phyloP scores from a whole-genome alignment of 1,284 basidiomycete genomes.

The Cystobasidium sp. region DNA sequence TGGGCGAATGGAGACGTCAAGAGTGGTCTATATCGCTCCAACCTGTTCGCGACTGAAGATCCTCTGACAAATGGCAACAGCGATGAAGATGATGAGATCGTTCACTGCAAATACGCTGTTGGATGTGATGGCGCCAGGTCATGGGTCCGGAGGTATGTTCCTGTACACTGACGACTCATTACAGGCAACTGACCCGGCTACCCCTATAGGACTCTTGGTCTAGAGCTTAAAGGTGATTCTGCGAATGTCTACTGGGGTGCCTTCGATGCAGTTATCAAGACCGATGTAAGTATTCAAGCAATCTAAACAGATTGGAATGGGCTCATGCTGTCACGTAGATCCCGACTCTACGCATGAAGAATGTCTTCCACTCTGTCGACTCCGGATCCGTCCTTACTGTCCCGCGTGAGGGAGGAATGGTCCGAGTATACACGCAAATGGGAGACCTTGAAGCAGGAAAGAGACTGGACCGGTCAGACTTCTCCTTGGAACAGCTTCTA shows the following conservation, averaged over 20 bases:
- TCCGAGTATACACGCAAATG: slow-evolving; percentile 51
- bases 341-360: slow-evolving; percentile 50
- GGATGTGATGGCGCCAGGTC: slow-evolving; percentile 57
- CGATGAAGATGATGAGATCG: slow-evolving; percentile 46
- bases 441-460: slow-evolving; percentile 38
- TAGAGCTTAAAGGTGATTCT: slow-evolving; percentile 55
- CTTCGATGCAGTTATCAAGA: slow-evolving; percentile 52
- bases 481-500: slow-evolving; percentile 67
- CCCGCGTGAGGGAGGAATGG: slow-evolving; percentile 54
- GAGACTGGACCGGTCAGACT: slow-evolving; percentile 63
- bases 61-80: slow-evolving; percentile 26
- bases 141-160: slow-evolving; percentile 50
- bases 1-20: slow-evolving; percentile 37
- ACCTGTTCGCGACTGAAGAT: slow-evolving; percentile 52
- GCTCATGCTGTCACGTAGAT: slow-evolving; percentile 11
- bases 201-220: slow-evolving; percentile 47
- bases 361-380: slow-evolving; percentile 53
- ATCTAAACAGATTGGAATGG: not conserved
- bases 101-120: slow-evolving; percentile 57
- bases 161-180: not conserved
- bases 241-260: slow-evolving; percentile 57
- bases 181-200: slow-evolving; percentile 6
- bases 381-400: slow-evolving; percentile 55
- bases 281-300: slow-evolving; percentile 43
- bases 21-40: slow-evolving; percentile 53